Conservation (phyloP, 2,329 filamentous ascomycete species). For the Coniochaeta sp. region DNA sequence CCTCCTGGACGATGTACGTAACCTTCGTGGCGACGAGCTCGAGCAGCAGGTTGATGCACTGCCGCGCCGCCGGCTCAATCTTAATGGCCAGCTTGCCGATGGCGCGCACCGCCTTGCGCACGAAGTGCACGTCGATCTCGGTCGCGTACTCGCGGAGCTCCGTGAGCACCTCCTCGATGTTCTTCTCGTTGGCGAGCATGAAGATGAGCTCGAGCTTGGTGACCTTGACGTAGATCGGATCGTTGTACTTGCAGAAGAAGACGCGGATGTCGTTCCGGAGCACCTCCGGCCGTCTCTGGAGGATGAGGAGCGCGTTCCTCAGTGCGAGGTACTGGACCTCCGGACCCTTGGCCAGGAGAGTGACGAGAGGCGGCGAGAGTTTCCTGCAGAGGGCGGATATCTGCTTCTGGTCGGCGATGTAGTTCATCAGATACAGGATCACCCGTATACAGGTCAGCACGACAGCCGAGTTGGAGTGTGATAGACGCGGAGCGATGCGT, state of each 20-base stretch:
- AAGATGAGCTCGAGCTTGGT: conserved; percentile 98
- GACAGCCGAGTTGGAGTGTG: conserved; percentile 93
- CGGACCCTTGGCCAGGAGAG: conserved; percentile 87
- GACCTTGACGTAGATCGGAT: conserved; percentile 98
- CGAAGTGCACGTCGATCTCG: conserved; percentile 97
- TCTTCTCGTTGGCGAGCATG: conserved; percentile 92
- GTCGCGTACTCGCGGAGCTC: conserved; percentile 95
- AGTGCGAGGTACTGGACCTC: conserved; percentile 98
- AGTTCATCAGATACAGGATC: conserved; percentile 97
- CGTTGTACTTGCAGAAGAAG: conserved; percentile 99
- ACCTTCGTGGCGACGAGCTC: conserved; percentile 97
- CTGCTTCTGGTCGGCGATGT: conserved; percentile 86
- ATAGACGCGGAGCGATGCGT: conserved; percentile 88
- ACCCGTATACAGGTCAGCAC: conserved; percentile 95
- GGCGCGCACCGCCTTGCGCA: conserved; percentile 91
- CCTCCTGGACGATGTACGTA: conserved; percentile 97
- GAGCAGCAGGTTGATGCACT: conserved; percentile 87
- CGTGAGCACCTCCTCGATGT: conserved; percentile 90
- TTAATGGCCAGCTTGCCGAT: conserved; percentile 99
- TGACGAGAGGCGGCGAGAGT: conserved; percentile 89
- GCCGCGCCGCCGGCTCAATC: conserved; percentile 85
- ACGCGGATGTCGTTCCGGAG: conserved; percentile 94
- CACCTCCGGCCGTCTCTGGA: conserved; percentile 89
- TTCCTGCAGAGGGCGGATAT: conserved; percentile 84
- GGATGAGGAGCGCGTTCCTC: conserved; percentile 85